Base-by-base conservation (phyloP, 441 rosid species). In the Aquilaria agallochum region DNA sequence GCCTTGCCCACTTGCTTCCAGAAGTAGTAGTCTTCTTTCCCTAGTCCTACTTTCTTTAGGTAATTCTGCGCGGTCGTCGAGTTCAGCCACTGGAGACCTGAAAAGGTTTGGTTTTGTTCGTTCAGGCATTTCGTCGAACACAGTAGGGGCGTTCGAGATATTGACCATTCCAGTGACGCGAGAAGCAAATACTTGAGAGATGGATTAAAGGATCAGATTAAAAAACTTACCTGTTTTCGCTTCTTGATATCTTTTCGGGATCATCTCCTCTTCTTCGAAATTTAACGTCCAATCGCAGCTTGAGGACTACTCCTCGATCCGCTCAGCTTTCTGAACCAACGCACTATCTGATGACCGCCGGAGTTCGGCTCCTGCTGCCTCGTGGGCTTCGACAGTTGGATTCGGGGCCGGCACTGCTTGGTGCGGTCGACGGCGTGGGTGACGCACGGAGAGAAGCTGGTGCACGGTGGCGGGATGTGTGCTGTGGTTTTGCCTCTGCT, bases 1-100 rank as follows among this genome's bases (percentile, higher is more conserved):
- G 89, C 79, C 84, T 84, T 88, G 2, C 96, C 96, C 7, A 90
- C 70, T 79, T 84, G 92, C 75, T 80, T 83, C 92, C 92, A 90
- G 72, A 80, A 92, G 75, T 82, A 67, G 62, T 77, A 71, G 72
- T 86, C 93, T 54, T 85, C 88, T 77, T 58, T 83, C 46, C 92
- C 96, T 36, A 90, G 34, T 59, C 96, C 96, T 58, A 86, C 68
- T 67, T 84, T 92, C 70, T 77, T 83, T 58, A 90, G 51, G 55
- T 83, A 74, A 76, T 80, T 83, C 55, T 83, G 78, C 32, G 74
- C 77, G 32, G 84, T 70, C 56, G 80, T 30, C 11, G 88, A 76
- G 64, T 83, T 83, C 48, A 92, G 60, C 5, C 73, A 78, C 44
- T 82, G 74, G 12, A 83, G 46, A 48, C 91, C 95, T 87, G 70